These are phyloP conservation scores for Stagonosporopsis cucurbitacearum DNA, from an alignment of 2,329 filamentous ascomycete species.

Conservation along the genomic window DNA sequence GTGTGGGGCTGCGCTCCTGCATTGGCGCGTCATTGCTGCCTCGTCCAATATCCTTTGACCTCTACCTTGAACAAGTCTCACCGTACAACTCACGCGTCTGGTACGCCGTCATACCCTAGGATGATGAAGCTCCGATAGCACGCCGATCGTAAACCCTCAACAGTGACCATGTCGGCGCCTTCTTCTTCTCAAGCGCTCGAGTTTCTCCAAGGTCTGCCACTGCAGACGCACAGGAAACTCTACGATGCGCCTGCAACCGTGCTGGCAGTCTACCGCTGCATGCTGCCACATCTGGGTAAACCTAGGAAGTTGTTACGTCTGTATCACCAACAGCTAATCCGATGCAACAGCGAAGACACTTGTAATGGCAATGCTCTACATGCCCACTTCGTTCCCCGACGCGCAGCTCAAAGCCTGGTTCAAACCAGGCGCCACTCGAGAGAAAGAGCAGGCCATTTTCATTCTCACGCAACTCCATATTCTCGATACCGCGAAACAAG, in stretches of 20 bases:
- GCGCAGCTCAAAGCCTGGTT: constrained; percentile 87
- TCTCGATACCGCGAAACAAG: constrained; percentile 63
- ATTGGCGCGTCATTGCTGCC: constrained; percentile 30
- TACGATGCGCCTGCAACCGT: constrained; percentile 97
- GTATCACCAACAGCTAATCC: constrained; percentile 2
- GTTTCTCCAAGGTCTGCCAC: constrained; percentile 90
- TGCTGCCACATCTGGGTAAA: constrained; percentile 88
- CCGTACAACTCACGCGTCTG: constrained; percentile 25
- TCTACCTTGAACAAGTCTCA: constrained; percentile 22
- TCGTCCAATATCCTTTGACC: constrained; percentile 1
- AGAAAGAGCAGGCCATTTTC: constrained; percentile 83
- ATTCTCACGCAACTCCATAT: constrained; percentile 89
- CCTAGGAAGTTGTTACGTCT: neutral
- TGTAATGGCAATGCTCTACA: constrained; percentile 94
- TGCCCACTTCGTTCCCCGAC: constrained; percentile 79
- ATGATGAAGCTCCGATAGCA: constrained; percentile 45
- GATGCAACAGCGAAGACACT: constrained; percentile 78
- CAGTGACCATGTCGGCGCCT: constrained; percentile 57
- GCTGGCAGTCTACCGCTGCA: constrained; percentile 93
- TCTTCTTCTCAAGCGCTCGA: constrained; percentile 73
- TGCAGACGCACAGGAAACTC: constrained; percentile 86
- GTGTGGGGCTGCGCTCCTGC: constrained; percentile 21
- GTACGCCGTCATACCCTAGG: constrained; percentile 11
- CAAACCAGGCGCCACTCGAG: constrained; percentile 70
- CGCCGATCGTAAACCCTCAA: constrained; percentile 35